A percentile compares a stretch with the other conserved stretches of the same genome.
These are phyloP conservation scores for Echinosophora koreensis DNA, from an alignment of 306 rosid genomes.

Conservation along the genomic window DNA sequence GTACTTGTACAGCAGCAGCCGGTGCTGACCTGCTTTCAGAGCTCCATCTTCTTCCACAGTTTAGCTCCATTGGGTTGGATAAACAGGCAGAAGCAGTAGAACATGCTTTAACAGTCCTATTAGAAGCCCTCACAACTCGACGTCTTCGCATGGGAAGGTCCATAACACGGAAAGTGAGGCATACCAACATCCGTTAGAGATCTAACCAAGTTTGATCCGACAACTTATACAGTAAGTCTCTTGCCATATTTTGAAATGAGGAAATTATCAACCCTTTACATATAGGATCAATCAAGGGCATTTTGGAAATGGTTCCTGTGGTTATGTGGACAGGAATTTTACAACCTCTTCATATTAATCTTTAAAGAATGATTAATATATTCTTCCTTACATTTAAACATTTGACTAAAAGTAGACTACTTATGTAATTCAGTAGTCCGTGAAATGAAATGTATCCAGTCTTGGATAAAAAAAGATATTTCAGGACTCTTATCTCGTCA, in stretches of 20 bases:
- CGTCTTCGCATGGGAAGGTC: conserved; percentile 97
- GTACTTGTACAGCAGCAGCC: conserved; percentile 94
- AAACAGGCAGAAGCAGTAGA: conserved; percentile 76
- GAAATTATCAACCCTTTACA: conserved; percentile 34
- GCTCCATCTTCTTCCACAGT: conserved; percentile 72
- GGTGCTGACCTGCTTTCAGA: conserved; percentile 80
- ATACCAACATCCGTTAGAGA: conserved; percentile 57
- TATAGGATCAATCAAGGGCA: conserved; percentile 8
- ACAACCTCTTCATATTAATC: not conserved
- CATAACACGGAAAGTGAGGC: conserved; percentile 80
- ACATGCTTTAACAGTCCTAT: conserved; percentile 62
- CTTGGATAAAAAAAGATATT: not conserved
- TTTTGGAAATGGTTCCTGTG: conserved; percentile 4
- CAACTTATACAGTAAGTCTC: conserved; percentile 33
- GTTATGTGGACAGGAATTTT: conserved; percentile 33
- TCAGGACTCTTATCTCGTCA: not conserved
- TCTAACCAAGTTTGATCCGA: conserved; percentile 42
- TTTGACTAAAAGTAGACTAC: conserved; percentile 25
- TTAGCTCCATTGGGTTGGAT: conserved; percentile 63
- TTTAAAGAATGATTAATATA: conserved; percentile 21
- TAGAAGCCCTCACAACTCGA: conserved; percentile 81
- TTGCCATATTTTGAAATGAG: conserved; percentile 46
- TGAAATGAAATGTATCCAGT: not conserved
- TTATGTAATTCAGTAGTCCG: not conserved
- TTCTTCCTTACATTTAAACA: conserved; percentile 28